Percentiles rank a stretch among this genome's conserved stretches.
These are phyloP conservation scores for Xylogone sp. DNA, from an alignment of 2,329 filamentous ascomycete species.

Conservation along the genomic window DNA sequence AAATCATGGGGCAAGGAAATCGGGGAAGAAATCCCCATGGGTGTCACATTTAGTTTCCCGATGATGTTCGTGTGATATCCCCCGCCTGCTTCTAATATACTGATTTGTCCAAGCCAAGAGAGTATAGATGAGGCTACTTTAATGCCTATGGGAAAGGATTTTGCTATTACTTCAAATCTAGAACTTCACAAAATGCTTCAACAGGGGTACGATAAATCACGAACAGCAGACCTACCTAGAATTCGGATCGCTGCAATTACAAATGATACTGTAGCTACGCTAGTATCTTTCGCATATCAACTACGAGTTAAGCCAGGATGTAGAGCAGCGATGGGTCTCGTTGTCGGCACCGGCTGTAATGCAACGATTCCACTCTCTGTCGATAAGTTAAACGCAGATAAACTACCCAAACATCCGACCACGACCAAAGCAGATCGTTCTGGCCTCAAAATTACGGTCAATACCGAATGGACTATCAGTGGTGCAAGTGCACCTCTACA, in stretches of 20 bases:
- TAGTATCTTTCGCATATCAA: slow-evolving; percentile 73
- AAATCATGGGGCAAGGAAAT: slow-evolving; percentile 35
- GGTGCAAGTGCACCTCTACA: slow-evolving; percentile 67
- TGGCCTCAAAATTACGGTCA: slow-evolving; percentile 66
- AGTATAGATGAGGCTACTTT: slow-evolving; percentile 59
- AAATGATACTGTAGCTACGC: slow-evolving; percentile 77
- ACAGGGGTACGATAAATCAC: slow-evolving; percentile 52
- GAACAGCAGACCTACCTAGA: slow-evolving; percentile 49
- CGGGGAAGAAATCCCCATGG: slow-evolving; percentile 50
- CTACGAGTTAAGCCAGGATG: slow-evolving; percentile 57
- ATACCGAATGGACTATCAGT: slow-evolving; percentile 82
- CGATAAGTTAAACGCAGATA: slow-evolving; percentile 57
- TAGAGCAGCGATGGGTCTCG: slow-evolving; percentile 73
- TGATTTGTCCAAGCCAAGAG: slow-evolving; percentile 39
- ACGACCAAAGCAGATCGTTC: slow-evolving; percentile 34
- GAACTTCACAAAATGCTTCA: slow-evolving; percentile 58
- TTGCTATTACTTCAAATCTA: slow-evolving; percentile 56
- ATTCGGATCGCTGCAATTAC: slow-evolving; percentile 73
- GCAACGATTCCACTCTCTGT: slow-evolving; percentile 72
- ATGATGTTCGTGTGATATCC: slow-evolving; percentile 41
- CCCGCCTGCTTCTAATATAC: neutral
- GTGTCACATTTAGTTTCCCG: slow-evolving; percentile 69
- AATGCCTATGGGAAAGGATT: slow-evolving; percentile 69
- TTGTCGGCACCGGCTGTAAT: slow-evolving; percentile 78
- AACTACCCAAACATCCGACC: slow-evolving; percentile 45